These are phyloP conservation scores for Rhodotorula taiwanensis DNA, from an alignment of 768 basidiomycete species.

Conservation along the genomic window DNA sequence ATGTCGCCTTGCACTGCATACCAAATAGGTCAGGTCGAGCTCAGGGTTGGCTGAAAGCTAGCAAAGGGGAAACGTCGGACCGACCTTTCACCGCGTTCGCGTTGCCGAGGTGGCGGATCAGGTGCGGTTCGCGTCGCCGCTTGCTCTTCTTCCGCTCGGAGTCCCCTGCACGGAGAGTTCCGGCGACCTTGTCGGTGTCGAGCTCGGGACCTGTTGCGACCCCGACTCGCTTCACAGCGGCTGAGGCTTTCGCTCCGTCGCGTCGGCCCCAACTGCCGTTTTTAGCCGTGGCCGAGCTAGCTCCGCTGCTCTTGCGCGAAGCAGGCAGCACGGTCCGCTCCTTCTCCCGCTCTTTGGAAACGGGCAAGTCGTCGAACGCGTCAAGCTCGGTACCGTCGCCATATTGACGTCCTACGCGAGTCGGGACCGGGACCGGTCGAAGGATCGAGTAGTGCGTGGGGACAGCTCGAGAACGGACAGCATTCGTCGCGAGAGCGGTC, in stretches of 20 bases:
- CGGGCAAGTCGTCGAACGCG: slow-evolving; percentile 47
- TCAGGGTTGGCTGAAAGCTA: no score
- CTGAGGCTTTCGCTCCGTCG: neutral
- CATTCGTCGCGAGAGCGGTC: neutral
- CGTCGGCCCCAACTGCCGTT: slow-evolving; percentile 8
- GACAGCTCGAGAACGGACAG: no score
- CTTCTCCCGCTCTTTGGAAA: slow-evolving; percentile 42
- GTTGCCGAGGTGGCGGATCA: slow-evolving; percentile 76
- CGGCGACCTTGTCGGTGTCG: neutral
- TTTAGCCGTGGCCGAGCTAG: slow-evolving; percentile 6
- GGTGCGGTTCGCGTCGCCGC: slow-evolving; percentile 62
- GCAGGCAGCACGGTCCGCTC: neutral
- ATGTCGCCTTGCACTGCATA: slow-evolving; percentile 80
- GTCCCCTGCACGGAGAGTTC: neutral
- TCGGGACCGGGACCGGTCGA: neutral
- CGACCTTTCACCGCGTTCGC: slow-evolving; percentile 62
- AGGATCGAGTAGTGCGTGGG: slow-evolving; percentile 4
- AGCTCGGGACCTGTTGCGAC: no score
- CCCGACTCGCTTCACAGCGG: no score
- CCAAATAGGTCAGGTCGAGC: no score
- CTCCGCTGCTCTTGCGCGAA: neutral
- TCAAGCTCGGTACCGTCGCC: slow-evolving; percentile 49
- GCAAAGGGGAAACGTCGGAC: slow-evolving; percentile 22
- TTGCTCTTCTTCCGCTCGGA: slow-evolving; percentile 16
- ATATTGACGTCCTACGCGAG: slow-evolving; percentile 20